These are phyloP conservation scores for Alternaria gansuensis DNA, from an alignment of 2,329 filamentous ascomycete genomes.

Conservation along the genomic window DNA sequence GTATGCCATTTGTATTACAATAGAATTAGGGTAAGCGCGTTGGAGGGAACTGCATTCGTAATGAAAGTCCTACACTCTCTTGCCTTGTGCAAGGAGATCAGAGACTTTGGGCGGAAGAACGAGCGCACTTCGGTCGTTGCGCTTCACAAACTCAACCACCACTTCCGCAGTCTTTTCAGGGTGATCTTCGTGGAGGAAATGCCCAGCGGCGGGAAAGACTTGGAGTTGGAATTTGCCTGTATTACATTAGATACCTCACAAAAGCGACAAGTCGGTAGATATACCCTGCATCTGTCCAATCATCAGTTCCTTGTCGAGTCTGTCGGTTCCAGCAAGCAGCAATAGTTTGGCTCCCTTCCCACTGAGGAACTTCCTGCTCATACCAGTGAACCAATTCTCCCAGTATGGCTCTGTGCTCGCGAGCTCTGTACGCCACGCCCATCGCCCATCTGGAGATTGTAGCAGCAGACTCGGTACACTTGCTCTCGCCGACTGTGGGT, in stretches of 20 bases:
- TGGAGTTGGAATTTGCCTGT: slow-evolving; percentile 92
- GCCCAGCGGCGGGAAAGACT: slow-evolving; percentile 92
- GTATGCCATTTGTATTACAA: background rate
- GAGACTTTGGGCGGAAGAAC: slow-evolving; percentile 90
- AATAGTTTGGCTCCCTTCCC: slow-evolving; percentile 85
- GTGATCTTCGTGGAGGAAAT: slow-evolving; percentile 96
- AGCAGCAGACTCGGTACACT: slow-evolving; percentile 84
- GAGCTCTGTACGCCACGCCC: slow-evolving; percentile 88
- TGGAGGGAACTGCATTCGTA: background rate
- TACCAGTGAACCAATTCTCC: slow-evolving; percentile 90
- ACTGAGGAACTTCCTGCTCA: slow-evolving; percentile 86
- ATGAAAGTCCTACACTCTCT: slow-evolving; percentile 55
- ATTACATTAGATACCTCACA: slow-evolving; percentile 31
- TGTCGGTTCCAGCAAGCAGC: slow-evolving; percentile 86
- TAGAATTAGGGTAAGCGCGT: background rate
- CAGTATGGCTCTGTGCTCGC: slow-evolving; percentile 86
- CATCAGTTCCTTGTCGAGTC: slow-evolving; percentile 88
- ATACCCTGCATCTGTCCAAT: slow-evolving; percentile 97
- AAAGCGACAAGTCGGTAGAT: slow-evolving; percentile 25
- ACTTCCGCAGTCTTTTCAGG: slow-evolving; percentile 87
- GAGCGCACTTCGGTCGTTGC: slow-evolving; percentile 85
- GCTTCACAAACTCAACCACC: slow-evolving; percentile 87
- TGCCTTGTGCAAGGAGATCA: slow-evolving; percentile 60
- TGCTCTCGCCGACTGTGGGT: slow-evolving; percentile 80
- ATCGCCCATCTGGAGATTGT: slow-evolving; percentile 57